Conservation (phyloP, 2,329 filamentous ascomycete genomes). For the Rhynchosporium graminicola region DNA sequence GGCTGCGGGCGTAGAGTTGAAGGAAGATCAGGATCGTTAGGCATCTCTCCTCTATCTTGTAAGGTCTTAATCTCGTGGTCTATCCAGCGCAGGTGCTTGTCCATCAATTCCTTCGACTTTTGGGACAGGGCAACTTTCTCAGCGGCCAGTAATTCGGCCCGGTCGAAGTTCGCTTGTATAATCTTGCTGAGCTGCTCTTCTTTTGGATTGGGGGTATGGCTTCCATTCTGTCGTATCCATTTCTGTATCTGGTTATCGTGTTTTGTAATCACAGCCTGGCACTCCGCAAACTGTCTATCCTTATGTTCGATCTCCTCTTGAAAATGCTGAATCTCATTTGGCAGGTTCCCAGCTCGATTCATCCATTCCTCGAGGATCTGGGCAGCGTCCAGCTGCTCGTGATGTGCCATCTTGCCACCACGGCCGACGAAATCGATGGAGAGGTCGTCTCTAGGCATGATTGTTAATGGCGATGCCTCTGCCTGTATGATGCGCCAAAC, state of each 20-base stretch:
- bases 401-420: conserved; percentile 52
- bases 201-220: conserved; percentile 71
- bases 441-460: conserved; percentile 73
- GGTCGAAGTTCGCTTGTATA: conserved; percentile 67
- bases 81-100: conserved; percentile 63
- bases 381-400: conserved; percentile 61
- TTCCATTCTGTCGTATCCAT: conserved; percentile 76
- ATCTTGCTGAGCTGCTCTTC: conserved; percentile 68
- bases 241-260: conserved; percentile 77
- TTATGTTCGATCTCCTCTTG: conserved; percentile 83
- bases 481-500: conserved; percentile 30
- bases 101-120: conserved; percentile 60
- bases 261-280: conserved; percentile 67
- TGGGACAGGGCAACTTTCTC: conserved; percentile 73
- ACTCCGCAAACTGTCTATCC: conserved; percentile 70
- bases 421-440: conserved; percentile 65
- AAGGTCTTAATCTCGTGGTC: conserved; percentile 64
- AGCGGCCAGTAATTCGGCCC: conserved; percentile 68
- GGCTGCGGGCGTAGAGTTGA: conserved; percentile 61
- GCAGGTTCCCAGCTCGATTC: conserved; percentile 73
- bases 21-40: conserved; percentile 57
- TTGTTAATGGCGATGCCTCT: conserved; percentile 52
- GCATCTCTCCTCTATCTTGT: conserved; percentile 57
- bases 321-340: conserved; percentile 79
- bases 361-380: conserved; percentile 79